Evolutionary conservation across 495 filamentous ascomycete genomes (phyloP), one percentile per base, ranked within the genome.

Genomic region (Aspergillus cristatus): DNA sequence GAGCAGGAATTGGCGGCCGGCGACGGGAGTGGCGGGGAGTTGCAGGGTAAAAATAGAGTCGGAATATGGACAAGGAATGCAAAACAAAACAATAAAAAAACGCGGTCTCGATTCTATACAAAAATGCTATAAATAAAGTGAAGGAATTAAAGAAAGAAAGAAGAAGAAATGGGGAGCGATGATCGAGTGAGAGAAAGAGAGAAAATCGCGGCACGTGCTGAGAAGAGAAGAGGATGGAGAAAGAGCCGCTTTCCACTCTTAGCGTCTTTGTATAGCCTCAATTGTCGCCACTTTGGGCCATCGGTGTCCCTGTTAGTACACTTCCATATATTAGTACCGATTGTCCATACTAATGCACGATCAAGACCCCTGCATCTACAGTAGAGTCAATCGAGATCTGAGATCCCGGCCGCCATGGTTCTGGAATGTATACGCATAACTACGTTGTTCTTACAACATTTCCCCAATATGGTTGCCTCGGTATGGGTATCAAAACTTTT

Each of bases 241-340:
- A 26, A 40, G 20, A 47, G 16, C 37, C 14, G 22, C 32, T 26
- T 38, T n/a, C n/a, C n/a, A n/a, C n/a, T n/a, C 30, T 24, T 14
- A 41, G 14, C 18, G 22, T 8, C 20, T 24, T 24, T 24, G 20
- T 24, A 24, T 24, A 24, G 20, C 20, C 20, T 56, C 53, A 45
- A 55, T 55, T 45, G 36, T 39, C 53, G 53, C 53, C 53, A 54
- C 53, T 47, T 43, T 40, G 45, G 50, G 30, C 35, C 40, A 46
- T 42, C n/a, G n/a, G n/a, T n/a, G n/a, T 16, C 12, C 15, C 31
- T 33, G n/a, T 14, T 7, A 6, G 31, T 33, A 14, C 31, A 14
- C 7, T 13, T 14, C 17, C 17, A 41, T 18, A 14, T 35, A 24
- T 24, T 4, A 8, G 20, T 24, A 24, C 8, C 4, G 20, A 8